Evolutionary conservation across 371 early-diverging fungal species (phyloP).

Genomic region (Apophysomyces trapeziformis): DNA sequence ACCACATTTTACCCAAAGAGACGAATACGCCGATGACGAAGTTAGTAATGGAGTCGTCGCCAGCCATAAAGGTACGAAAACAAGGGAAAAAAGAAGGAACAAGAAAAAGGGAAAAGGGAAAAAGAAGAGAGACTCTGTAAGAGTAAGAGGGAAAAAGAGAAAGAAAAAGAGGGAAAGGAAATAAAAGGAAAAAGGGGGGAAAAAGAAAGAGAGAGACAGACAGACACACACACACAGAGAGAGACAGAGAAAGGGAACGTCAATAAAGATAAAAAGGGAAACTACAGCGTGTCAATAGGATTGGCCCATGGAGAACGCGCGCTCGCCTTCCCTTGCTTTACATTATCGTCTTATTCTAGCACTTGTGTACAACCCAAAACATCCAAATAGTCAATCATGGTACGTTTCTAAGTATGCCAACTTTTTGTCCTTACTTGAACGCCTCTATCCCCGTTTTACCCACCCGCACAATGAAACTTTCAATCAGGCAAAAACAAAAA

Average conservation of each 20-base stretch:
- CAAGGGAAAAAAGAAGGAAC: constrained; percentile 17
- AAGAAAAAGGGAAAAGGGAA: constrained; percentile 11
- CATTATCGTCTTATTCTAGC: too few relatives aligned
- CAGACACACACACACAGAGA: neutral
- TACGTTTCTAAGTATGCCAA: too few relatives aligned
- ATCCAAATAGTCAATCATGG: too few relatives aligned
- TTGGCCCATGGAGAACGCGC: constrained; percentile 9
- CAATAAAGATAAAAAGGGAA: constrained; percentile 7
- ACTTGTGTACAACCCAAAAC: neutral
- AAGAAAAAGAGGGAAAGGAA: constrained; percentile 27
- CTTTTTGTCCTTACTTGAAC: too few relatives aligned
- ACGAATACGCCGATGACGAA: constrained; percentile 70
- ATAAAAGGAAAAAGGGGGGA: constrained; percentile 18
- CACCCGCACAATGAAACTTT: neutral
- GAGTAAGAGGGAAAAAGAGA: neutral
- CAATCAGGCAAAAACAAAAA: neutral
- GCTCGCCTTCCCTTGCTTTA: neutral
- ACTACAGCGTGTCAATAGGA: constrained; percentile 10
- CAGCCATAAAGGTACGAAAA: constrained; percentile 33
- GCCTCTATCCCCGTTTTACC: too few relatives aligned
- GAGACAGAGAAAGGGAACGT: neutral
- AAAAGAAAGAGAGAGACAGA: constrained; percentile 13
- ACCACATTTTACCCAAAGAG: constrained; percentile 44
- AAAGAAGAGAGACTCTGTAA: neutral
- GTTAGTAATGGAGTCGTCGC: constrained; percentile 48